A percentile compares a stretch with the other conserved stretches of the same genome.
These are phyloP conservation scores for Jimgerdemannia lactiflua DNA, from an alignment of 192 early-diverging fungal species.

Conservation along the genomic window DNA sequence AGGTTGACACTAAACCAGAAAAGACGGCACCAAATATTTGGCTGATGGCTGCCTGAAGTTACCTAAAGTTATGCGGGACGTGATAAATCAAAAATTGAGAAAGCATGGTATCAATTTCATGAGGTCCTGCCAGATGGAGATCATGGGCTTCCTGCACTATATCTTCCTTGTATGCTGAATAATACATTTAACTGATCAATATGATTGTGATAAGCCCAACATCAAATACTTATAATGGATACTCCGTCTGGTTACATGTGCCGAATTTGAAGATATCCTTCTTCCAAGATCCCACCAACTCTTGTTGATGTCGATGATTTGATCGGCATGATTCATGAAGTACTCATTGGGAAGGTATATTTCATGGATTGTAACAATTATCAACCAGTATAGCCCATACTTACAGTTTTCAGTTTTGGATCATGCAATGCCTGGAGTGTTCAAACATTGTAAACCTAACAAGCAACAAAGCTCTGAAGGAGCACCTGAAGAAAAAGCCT, in stretches of 20 bases:
- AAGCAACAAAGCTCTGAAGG: not conserved
- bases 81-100: conserved; percentile 10
- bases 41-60: conserved; percentile 6
- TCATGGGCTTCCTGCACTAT: conserved; percentile 14
- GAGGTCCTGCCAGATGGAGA: conserved; percentile 5
- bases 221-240: conserved; percentile 13
- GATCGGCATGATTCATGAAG: conserved; percentile 1
- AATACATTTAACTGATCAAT: conserved; percentile 1
- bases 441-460: not conserved
- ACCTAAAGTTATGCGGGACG: conserved; percentile 12
- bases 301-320: conserved; percentile 8
- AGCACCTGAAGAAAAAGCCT: not conserved
- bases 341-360: conserved; percentile 13
- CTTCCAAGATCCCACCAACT: conserved; percentile 1
- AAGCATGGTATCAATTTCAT: conserved; percentile 6
- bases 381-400: conserved; percentile 17
- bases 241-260: conserved; percentile 14
- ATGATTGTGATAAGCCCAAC: conserved; percentile 10
- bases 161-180: not conserved
- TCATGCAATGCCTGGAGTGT: conserved; percentile 3
- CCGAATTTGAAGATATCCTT: conserved; percentile 13
- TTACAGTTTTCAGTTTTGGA: conserved; percentile 12
- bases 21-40: conserved; percentile 11
- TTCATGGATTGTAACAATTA: not conserved
- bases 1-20: not conserved